Base-by-base conservation (phyloP, 2,329 filamentous ascomycete species). In the Immersiporthe knoxdaviesiana region DNA sequence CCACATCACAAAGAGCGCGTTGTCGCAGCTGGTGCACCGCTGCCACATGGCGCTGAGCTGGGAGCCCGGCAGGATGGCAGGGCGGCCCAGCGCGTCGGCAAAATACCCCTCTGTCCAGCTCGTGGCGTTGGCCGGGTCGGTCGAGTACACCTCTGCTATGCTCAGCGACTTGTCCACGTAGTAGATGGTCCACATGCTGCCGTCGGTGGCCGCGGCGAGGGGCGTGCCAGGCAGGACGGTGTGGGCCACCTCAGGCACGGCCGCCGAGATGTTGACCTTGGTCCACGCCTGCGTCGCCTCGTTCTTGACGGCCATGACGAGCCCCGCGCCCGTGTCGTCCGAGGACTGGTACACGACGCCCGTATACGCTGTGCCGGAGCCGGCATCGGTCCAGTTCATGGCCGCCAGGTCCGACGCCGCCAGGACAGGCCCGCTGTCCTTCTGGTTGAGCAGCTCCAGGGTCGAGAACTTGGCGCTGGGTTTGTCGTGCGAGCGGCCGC, bases 11-110 rank as follows among this genome's bases (percentile, higher is more conserved):
- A 72, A 63, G 30, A 72, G 64, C 44, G 67, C 67, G 62, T 71
- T 59, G 71, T 67, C 58, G 65, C 69, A 71, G 64, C 69, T 69
- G 39, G 61, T 50, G 67, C 71, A 71, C 59, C 37, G n/a, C 63
- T 71, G 71, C 67, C 69, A 71, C 69, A 66, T 52, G 47, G 71
- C 71, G 27, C 65, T 64, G 24, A 72, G 64, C 30, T 69, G 63
- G 16, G 65, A 68, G 32, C 63, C 67, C 2, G 69, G 56, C 4
- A 63, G 61, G 16, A 58, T 54, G 16, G 54, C 16, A 2, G 71
- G 69, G 60, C 54, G 24, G 50, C 39, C 63, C 30, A 71, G 54
- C 41, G 30, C 65, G 32, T 41, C 11, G 27, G 61, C 52, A 52
- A 72, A 69, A 7, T 3, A 11, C 21, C 71, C 71, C 60, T 61